Base-by-base conservation (phyloP, 2,329 filamentous ascomycete genomes). In the Ustulina deusta region DNA sequence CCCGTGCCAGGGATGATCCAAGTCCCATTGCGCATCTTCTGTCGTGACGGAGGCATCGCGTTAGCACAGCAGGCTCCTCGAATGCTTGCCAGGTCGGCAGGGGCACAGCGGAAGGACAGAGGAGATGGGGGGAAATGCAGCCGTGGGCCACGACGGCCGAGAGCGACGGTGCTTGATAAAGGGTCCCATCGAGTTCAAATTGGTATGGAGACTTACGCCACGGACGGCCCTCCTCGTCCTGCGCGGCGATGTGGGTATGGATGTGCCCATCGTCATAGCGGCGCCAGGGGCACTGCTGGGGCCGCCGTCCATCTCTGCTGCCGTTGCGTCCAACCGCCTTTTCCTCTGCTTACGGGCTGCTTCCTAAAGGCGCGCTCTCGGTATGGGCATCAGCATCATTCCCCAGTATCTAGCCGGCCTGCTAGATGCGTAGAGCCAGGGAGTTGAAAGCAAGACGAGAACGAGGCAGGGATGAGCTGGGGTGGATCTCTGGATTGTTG, bases 1-100 rank as follows among this genome's bases (percentile, higher is more conserved):
- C 95, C 94, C 2, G 94, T 97, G 66, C 87, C 85, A 7, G 95
- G 94, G 62, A 97, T 87, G 73, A 98, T 91, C 79, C 97, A 94
- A 51, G 93, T 96, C 72, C 93, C 93, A 78, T 95, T 92, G 72
- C 91, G 90, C 69, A 97, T 85, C 86, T 94, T 89, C 88, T 90
- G 76, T 76, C 71, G 70, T 79, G 80, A 66, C 80, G 81, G 25
- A 83, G 86, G 87, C 84, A 61, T 85, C 83, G 69, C 88, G 82
- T 55, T 80, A 83, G 42, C 78, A 69, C 36, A 22, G 65, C 29
- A 4, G 51, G 48, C 1, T 85, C 84, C 38, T 49, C 38, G 55
- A 54, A 56, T 34, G n/a, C 44, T 17, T 36, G 27, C 56, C 42
- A 60, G 36, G 54, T 27, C 44, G 22, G 52, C 63, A 51, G 52